Base-by-base conservation (phyloP, 139 green algal genomes). In the Closterium sp. region DNA sequence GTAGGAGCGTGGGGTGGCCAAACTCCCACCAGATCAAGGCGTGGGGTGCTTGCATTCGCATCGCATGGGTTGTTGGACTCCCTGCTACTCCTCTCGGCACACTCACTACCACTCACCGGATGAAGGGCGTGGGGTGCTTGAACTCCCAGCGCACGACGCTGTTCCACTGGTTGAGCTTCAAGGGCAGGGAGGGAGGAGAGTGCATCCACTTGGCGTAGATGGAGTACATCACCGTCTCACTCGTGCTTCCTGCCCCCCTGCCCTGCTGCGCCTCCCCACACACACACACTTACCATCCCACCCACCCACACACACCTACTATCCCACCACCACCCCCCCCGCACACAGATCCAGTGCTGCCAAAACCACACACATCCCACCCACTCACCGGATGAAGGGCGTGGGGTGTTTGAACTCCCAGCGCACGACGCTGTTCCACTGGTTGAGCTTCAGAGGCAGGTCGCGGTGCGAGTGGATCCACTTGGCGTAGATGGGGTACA, bases 351-450 rank as follows among this genome's bases (percentile, higher is more conserved):
- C 34, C 4, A 42, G 9, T 42, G 34, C 34, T 42, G 34, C 9
- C 34, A 42, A 6, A 42, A 42, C 50, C 62, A 79, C 62, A 62
- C 42, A 79, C 62, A 79, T 24, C 19, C 62, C 17, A 79, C 62
- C 62, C 62, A 88, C 34, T 10, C 34, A 96, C 70, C 98, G 96
- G 94, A 99, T 99, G 97, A 99, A 99, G 86, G 98, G 98, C 28
- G 98, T 99, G 73, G 98, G 98, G 95, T 99, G 97, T 95, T 99
- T 99, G 97, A 99, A 99, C 96, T 99, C 98, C 98, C 98, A 99
- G 31, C 98, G 97, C 94, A 99, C 97, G 88, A 99, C 97, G 93
- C 98, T 99, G 93, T 97, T 99, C 98, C 98, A 96, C 96, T 99
- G 98, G 96, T 99, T 99, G 19, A 99, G 95, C 50, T 97, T 96